phyloP scores from a whole-genome alignment of 805 yeast genomes.

The Kockiozyma suomiensis region DNA sequence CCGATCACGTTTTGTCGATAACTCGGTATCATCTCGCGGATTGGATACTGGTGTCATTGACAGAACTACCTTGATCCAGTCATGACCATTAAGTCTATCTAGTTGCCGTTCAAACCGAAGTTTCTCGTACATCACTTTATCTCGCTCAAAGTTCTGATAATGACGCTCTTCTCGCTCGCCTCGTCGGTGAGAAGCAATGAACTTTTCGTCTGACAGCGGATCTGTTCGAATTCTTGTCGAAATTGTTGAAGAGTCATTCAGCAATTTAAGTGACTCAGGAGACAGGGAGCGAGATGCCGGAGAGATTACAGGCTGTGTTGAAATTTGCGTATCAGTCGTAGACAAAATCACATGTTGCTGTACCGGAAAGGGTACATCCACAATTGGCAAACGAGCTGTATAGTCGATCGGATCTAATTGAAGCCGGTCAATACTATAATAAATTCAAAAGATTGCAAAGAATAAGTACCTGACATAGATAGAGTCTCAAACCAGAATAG shows the following conservation, averaged over 20 bases:
- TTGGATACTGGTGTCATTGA: slow-evolving; percentile 28
- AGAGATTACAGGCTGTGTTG: background rate
- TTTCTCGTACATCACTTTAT: slow-evolving; percentile 29
- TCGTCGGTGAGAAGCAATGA: slow-evolving; percentile 6
- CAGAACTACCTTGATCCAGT: slow-evolving; percentile 27
- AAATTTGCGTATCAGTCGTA: background rate
- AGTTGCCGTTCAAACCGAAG: slow-evolving; percentile 26
- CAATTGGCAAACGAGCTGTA: slow-evolving; percentile 2
- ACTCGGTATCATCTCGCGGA: slow-evolving; percentile 16
- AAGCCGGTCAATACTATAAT: background rate
- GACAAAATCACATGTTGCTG: background rate
- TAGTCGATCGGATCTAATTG: slow-evolving; percentile 10
- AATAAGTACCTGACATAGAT: slow-evolving; percentile 5
- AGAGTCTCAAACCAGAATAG: slow-evolving; percentile 25
- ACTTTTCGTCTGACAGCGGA: slow-evolving; percentile 22
- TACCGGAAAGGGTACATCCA: slow-evolving; percentile 2
- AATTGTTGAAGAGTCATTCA: slow-evolving; percentile 2
- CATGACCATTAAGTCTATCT: slow-evolving; percentile 22
- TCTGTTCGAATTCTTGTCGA: slow-evolving; percentile 18
- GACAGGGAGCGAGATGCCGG: background rate
- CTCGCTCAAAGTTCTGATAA: slow-evolving; percentile 28
- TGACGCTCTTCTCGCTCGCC: slow-evolving; percentile 32
- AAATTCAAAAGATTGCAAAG: background rate
- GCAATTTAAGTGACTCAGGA: background rate
- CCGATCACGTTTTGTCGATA: slow-evolving; percentile 14